Conservation (phyloP, 2,329 filamentous ascomycete species). For the Ilyonectria destructans region DNA sequence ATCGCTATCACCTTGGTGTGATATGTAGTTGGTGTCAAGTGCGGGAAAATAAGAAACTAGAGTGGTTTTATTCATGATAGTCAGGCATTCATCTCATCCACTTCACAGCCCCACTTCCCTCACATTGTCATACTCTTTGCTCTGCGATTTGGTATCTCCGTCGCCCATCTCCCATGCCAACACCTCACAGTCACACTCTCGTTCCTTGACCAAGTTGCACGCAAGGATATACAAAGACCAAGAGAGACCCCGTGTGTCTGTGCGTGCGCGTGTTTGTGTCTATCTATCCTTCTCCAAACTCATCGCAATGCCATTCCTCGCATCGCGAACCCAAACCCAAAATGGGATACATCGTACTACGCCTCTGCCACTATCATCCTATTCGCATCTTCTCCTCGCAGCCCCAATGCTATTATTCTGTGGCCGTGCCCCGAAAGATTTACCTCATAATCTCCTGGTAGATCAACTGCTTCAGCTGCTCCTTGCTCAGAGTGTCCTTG, state of each 20-base stretch:
- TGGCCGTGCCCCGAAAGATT: constrained; percentile 23
- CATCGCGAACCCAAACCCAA: constrained; percentile 29
- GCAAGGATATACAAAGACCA: constrained; percentile 32
- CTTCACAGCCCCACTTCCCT: background rate
- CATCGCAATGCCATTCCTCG: constrained; percentile 31
- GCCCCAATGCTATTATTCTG: background rate
- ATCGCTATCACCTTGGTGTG: background rate
- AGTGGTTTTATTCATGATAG: constrained; percentile 31
- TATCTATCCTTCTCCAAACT: constrained; percentile 44
- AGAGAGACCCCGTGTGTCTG: constrained; percentile 28
- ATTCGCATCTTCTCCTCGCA: constrained; percentile 1
- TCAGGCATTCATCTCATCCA: constrained; percentile 14
- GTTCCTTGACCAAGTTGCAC: constrained; percentile 23
- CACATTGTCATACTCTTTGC: constrained; percentile 1
- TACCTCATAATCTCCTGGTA: constrained; percentile 94
- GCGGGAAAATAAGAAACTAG: background rate
- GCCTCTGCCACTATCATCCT: constrained; percentile 14
- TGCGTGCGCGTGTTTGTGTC: constrained; percentile 38
- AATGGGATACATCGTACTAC: constrained; percentile 27
- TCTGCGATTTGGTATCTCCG: constrained; percentile 23
- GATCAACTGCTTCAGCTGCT: constrained; percentile 97
- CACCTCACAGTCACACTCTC: constrained; percentile 20
- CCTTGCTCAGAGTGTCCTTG: constrained; percentile 98
- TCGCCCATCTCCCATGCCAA: background rate
- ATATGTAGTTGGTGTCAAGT: background rate